These are phyloP conservation scores for Saturnispora ahearnii DNA, from an alignment of 805 yeast species.

Conservation along the genomic window DNA sequence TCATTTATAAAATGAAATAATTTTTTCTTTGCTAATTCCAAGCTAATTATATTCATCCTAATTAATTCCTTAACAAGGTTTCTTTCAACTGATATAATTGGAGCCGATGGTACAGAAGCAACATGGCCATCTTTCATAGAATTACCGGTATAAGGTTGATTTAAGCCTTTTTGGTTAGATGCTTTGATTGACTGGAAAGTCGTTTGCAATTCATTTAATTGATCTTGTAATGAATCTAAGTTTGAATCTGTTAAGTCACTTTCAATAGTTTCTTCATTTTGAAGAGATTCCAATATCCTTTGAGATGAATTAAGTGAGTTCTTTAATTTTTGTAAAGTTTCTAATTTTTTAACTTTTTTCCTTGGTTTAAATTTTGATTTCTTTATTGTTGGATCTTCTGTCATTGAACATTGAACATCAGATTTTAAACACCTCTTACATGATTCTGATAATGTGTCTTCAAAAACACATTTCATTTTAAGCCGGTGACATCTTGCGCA, in stretches of 20 bases:
- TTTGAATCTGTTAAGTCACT: slow-evolving; percentile 18
- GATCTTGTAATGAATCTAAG: slow-evolving; percentile 22
- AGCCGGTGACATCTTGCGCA: slow-evolving; percentile 49
- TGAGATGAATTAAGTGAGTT: slow-evolving; percentile 21
- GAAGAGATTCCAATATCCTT: slow-evolving; percentile 19
- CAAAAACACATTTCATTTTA: slow-evolving; percentile 44
- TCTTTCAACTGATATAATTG: slow-evolving; percentile 29
- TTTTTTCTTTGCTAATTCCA: slow-evolving; percentile 29
- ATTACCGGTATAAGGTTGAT: slow-evolving; percentile 26
- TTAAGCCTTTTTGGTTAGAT: not conserved
- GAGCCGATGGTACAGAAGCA: slow-evolving; percentile 25
- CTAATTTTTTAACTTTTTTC: slow-evolving; percentile 20
- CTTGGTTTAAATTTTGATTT: slow-evolving; percentile 22
- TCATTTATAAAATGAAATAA: slow-evolving; percentile 30
- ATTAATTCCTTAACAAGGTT: slow-evolving; percentile 33
- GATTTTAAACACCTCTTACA: slow-evolving; percentile 40
- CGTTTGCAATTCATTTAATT: slow-evolving; percentile 27
- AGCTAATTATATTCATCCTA: slow-evolving; percentile 27
- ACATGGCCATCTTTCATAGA: slow-evolving; percentile 31
- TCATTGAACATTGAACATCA: slow-evolving; percentile 39
- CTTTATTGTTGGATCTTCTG: slow-evolving; percentile 37
- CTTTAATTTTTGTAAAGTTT: slow-evolving; percentile 23
- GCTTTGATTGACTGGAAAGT: slow-evolving; percentile 19
- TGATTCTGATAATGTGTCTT: slow-evolving; percentile 34
- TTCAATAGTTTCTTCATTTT: slow-evolving; percentile 9